Conservation (phyloP, 169 alveolate genomes). For the Babesia ovis region DNA sequence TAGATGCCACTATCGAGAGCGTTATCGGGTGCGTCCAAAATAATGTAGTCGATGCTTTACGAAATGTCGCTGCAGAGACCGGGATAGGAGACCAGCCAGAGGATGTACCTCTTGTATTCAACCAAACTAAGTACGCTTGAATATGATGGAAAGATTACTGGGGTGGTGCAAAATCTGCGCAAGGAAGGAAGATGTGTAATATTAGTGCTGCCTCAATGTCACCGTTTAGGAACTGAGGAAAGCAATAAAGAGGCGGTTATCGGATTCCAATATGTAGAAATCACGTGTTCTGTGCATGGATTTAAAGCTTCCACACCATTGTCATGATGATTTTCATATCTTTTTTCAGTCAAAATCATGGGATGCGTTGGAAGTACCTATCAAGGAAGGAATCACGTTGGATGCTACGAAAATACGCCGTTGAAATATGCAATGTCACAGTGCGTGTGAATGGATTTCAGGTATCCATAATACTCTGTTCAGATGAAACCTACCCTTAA, state of each 20-base stretch:
- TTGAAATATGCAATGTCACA: constrained; percentile 35
- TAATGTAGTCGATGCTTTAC: neutral
- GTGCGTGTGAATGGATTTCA: neutral
- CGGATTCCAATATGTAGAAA: neutral
- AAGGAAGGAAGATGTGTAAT: constrained; percentile 7
- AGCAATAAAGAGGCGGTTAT: constrained; percentile 25
- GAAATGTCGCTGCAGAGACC: neutral
- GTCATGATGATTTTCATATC: constrained; percentile 17
- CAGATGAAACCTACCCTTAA: neutral
- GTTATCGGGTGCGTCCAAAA: neutral
- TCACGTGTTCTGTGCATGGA: constrained; percentile 20
- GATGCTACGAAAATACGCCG: constrained; percentile 29
- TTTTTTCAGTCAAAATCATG: constrained; percentile 42
- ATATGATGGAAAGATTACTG: too few species aligned
- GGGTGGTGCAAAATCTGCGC: neutral
- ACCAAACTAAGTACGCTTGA: too few species aligned
- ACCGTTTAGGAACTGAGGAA: constrained; percentile 40
- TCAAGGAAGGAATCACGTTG: constrained; percentile 27
- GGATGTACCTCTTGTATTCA: too few species aligned
- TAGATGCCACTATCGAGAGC: neutral
- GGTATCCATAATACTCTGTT: too few species aligned
- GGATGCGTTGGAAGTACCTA: constrained; percentile 43
- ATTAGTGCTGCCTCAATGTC: constrained; percentile 57
- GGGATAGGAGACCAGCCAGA: neutral
- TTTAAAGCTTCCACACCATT: neutral